Percentiles rank a stretch among this genome's conserved stretches.
Evolutionary conservation across 129 eudicot species (phyloP).

Genomic region (Centrapalus pauciflorus): DNA sequence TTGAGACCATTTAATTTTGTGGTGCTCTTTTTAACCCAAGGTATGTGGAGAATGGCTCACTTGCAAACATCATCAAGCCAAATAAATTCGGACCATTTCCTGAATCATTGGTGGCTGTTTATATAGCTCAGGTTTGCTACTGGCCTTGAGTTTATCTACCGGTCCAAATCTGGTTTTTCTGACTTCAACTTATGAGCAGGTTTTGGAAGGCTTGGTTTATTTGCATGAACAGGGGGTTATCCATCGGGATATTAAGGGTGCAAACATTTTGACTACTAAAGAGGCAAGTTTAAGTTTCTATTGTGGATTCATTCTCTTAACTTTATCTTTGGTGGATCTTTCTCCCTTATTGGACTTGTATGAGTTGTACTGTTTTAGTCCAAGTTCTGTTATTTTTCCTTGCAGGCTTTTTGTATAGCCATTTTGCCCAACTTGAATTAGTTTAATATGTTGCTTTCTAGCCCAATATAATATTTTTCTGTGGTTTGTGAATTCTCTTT

Average conservation of each 20-base stretch:
- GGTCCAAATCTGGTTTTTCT: neutral
- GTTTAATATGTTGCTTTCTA: neutral
- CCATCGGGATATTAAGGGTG: slow-evolving; percentile 99
- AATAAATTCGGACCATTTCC: slow-evolving; percentile 97
- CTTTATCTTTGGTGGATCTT: neutral
- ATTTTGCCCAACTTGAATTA: neutral
- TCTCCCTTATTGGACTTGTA: neutral
- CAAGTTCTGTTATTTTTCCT: neutral
- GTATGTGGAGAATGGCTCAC: slow-evolving; percentile 98
- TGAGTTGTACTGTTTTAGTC: neutral
- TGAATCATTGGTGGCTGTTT: slow-evolving; percentile 87
- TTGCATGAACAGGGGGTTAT: slow-evolving; percentile 98
- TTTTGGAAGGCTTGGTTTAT: slow-evolving; percentile 94
- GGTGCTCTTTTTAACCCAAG: slow-evolving; percentile 30
- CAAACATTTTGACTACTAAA: slow-evolving; percentile 93
- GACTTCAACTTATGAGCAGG: slow-evolving; percentile 36
- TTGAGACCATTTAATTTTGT: slow-evolving; percentile 10
- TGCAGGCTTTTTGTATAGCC: neutral
- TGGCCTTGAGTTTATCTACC: neutral
- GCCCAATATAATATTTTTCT: neutral
- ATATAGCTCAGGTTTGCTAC: slow-evolving; percentile 84
- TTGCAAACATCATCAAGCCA: slow-evolving; percentile 94
- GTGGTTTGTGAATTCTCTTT: neutral
- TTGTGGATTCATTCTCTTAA: neutral
- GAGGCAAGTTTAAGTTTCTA: slow-evolving; percentile 58